Percentiles rank a stretch among this genome's conserved stretches.
Conservation (phyloP, 2,329 filamentous ascomycete genomes). For the Ophiostoma triangulosporum region DNA sequence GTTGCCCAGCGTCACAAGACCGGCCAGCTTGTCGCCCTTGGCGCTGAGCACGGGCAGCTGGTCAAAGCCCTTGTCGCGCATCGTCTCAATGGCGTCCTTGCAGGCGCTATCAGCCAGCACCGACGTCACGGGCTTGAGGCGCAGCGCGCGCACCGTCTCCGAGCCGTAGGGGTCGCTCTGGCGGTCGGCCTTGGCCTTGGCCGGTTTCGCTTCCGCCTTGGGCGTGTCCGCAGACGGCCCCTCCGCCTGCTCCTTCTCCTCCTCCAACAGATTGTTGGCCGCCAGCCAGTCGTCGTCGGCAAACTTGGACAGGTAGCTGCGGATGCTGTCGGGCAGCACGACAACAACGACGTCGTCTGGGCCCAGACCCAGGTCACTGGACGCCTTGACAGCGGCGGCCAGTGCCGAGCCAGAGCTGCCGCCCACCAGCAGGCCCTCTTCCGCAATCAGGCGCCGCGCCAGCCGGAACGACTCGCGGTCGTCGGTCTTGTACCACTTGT, state of each 20-base stretch:
- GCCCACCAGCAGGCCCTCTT: constrained; percentile 87
- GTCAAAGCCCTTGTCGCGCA: constrained; percentile 97
- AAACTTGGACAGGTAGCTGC: constrained; percentile 96
- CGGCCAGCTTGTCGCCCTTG: constrained; percentile 61
- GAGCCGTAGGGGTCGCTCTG: constrained; percentile 56
- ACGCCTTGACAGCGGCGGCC: constrained; percentile 63
- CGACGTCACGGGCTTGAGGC: constrained; percentile 87
- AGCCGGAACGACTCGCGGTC: constrained; percentile 84
- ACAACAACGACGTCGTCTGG: constrained; percentile 85
- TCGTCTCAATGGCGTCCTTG: constrained; percentile 85
- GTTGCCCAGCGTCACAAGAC: constrained; percentile 89
- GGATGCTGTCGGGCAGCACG: constrained; percentile 85
- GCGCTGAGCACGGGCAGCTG: constrained; percentile 80
- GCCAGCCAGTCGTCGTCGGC: constrained; percentile 98
- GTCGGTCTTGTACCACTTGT: constrained; percentile 97
- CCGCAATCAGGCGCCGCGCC: constrained; percentile 78
- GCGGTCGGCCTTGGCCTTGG: constrained; percentile 34
- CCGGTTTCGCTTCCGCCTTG: too few relatives aligned
- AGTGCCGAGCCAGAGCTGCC: constrained; percentile 90
- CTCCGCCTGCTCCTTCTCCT: constrained; percentile 8
- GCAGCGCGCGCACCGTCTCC: constrained; percentile 68
- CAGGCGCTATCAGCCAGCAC: constrained; percentile 58
- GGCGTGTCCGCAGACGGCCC: background rate
- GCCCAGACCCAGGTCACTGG: constrained; percentile 61
- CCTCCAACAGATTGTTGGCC: constrained; percentile 81